These are phyloP conservation scores for Fomitopsis pulvina DNA, from an alignment of 768 basidiomycete genomes.

Conservation along the genomic window DNA sequence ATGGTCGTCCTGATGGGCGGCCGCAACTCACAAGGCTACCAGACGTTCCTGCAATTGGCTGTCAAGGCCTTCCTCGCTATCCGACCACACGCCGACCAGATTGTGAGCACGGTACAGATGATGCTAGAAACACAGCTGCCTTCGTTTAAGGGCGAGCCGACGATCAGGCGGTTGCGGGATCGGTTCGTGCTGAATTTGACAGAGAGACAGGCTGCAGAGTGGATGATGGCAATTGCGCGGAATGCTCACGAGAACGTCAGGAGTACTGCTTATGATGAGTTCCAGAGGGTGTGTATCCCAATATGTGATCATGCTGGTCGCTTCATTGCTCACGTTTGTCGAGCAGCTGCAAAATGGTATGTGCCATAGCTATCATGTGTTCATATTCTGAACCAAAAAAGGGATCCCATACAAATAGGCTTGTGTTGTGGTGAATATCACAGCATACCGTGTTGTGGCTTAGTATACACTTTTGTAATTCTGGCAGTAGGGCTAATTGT, in stretches of 20 bases:
- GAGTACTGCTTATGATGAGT: constrained; percentile 93
- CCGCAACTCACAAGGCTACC: constrained; percentile 88
- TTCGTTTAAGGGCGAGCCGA: constrained; percentile 93
- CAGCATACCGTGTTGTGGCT: too few relatives aligned
- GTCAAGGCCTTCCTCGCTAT: constrained; percentile 96
- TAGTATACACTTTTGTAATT: too few relatives aligned
- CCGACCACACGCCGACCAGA: constrained; percentile 88
- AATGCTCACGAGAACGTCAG: constrained; percentile 95
- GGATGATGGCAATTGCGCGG: constrained; percentile 81
- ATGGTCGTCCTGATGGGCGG: constrained; percentile 99
- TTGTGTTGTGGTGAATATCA: not conserved
- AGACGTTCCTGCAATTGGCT: constrained; percentile 87
- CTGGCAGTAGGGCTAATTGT: too few relatives aligned
- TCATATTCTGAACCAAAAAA: constrained; percentile 5
- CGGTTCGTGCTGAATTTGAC: constrained; percentile 78
- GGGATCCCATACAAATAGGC: constrained; percentile 33
- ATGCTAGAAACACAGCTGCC: constrained; percentile 96
- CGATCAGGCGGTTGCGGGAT: constrained; percentile 81
- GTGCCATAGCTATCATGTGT: constrained; percentile 2
- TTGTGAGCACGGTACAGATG: constrained; percentile 80
- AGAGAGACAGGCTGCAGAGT: constrained; percentile 90
- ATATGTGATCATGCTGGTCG: constrained; percentile 3
- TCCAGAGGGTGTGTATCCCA: constrained; percentile 75
- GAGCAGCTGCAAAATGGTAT: constrained; percentile 41
- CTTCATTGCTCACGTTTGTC: not conserved